Conservation (phyloP, 441 rosid genomes). For the Melastoma candidum region DNA sequence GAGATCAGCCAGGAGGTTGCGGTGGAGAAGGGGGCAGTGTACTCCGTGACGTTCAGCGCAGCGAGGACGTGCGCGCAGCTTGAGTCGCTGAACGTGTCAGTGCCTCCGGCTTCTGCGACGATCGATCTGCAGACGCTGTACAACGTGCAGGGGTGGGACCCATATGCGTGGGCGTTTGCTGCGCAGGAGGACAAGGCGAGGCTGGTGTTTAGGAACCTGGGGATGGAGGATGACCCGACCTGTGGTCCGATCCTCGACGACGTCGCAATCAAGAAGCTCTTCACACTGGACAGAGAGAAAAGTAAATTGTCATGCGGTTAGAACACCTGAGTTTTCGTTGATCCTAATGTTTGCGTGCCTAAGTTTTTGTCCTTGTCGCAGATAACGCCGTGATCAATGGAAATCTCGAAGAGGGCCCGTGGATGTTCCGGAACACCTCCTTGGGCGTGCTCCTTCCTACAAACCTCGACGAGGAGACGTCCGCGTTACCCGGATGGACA, state of each 20-base stretch:
- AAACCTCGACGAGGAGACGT: conserved; percentile 72
- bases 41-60: conserved; percentile 91
- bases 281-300: conserved; percentile 57
- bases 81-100: conserved; percentile 82
- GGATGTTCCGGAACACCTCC: conserved; percentile 76
- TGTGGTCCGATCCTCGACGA: conserved; percentile 95
- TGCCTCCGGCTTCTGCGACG: conserved; percentile 60
- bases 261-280: conserved; percentile 76
- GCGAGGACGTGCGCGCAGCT: conserved; percentile 97
- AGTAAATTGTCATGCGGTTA: conserved; percentile 23
- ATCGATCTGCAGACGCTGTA: conserved; percentile 88
- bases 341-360: neutral
- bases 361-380: conserved; percentile 10
- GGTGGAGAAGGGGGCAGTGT: conserved; percentile 69
- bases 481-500: conserved; percentile 86
- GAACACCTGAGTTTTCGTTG: neutral
- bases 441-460: conserved; percentile 83
- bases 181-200: conserved; percentile 44
- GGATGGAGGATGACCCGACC: conserved; percentile 95
- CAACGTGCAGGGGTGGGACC: conserved; percentile 96
- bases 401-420: conserved; percentile 87
- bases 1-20: conserved; percentile 78
- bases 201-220: conserved; percentile 65
- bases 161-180: conserved; percentile 80
- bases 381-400: conserved; percentile 80